Evolutionary conservation across 805 yeast genomes (phyloP).

Genomic region (Spencermartinsiella europaea): DNA sequence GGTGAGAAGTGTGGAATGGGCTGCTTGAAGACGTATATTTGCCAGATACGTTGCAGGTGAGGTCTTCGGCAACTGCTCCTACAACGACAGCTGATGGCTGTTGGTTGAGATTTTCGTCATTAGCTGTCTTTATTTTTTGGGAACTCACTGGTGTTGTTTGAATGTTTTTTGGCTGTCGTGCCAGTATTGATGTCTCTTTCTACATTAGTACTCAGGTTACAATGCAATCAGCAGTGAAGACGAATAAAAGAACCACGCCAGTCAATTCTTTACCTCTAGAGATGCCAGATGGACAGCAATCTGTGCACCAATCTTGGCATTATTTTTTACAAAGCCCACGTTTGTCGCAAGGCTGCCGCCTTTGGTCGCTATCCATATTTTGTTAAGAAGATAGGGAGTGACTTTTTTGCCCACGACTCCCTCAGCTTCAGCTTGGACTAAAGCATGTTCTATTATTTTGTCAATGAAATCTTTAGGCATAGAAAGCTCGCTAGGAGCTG

Average conservation of each 20-base stretch:
- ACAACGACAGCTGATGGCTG: conserved; percentile 53
- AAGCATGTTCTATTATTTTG: conserved; percentile 53
- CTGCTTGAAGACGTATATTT: conserved; percentile 27
- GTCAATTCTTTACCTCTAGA: conserved; percentile 29
- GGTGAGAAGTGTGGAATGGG: conserved; percentile 57
- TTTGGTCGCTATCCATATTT: conserved; percentile 59
- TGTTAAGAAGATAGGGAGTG: conserved; percentile 70
- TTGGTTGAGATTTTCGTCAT: too few relatives aligned
- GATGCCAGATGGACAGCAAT: conserved; percentile 53
- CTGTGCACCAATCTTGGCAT: conserved; percentile 61
- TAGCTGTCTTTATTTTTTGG: conserved; percentile 7
- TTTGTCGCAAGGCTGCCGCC: conserved; percentile 70
- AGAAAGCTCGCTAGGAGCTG: conserved; percentile 67
- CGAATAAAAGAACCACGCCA: too few relatives aligned
- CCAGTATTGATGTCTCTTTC: too few relatives aligned
- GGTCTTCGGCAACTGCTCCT: conserved; percentile 76
- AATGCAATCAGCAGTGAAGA: too few relatives aligned
- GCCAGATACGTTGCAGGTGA: conserved; percentile 47
- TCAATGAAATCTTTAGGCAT: conserved; percentile 49
- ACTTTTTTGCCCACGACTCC: conserved; percentile 66
- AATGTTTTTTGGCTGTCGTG: too few relatives aligned
- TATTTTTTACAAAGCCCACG: conserved; percentile 69
- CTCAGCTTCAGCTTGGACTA: conserved; percentile 44
- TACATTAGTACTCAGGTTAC: too few relatives aligned
- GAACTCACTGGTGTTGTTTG: not conserved